phyloP scores from a whole-genome alignment of 805 yeast genomes.

The Starmera quercuum region DNA sequence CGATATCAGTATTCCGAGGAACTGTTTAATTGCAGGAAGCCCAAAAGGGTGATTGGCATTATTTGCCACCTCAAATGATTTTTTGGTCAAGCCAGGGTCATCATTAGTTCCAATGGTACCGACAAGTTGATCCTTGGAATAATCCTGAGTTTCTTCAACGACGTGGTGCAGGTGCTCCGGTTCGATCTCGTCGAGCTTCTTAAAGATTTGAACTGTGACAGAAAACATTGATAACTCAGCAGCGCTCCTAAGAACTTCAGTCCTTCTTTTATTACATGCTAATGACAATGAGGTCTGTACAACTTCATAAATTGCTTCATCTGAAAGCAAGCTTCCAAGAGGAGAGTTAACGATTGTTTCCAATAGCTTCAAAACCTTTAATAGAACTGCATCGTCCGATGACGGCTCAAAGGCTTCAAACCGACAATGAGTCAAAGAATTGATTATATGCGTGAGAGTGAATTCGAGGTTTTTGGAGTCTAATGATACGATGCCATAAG shows the following conservation, averaged over 20 bases:
- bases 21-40: constrained; percentile 67
- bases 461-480: constrained; percentile 46
- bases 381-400: constrained; percentile 83
- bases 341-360: constrained; percentile 61
- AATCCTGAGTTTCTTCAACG: constrained; percentile 38
- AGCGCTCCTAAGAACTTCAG: constrained; percentile 80
- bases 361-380: constrained; percentile 72
- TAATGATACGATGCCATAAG: constrained; percentile 55
- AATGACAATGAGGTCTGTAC: constrained; percentile 85
- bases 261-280: constrained; percentile 87
- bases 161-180: constrained; percentile 33
- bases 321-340: constrained; percentile 60
- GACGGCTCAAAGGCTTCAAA: constrained; percentile 93
- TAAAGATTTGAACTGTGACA: constrained; percentile 63
- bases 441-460: constrained; percentile 53
- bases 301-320: constrained; percentile 80
- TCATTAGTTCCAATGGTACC: constrained; percentile 46
- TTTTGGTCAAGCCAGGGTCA: constrained; percentile 25
- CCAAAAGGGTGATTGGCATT: constrained; percentile 48
- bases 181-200: constrained; percentile 47
- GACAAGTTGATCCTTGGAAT: constrained; percentile 41
- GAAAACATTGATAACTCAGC: constrained; percentile 77
- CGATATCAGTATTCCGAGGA: constrained; percentile 66
- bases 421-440: constrained; percentile 83
- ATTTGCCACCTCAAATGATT: constrained; percentile 16